Percentiles rank a stretch among this genome's conserved stretches.
Evolutionary conservation across 2,329 filamentous ascomycete species (phyloP).

Genomic region (Apiospora malaysiana): DNA sequence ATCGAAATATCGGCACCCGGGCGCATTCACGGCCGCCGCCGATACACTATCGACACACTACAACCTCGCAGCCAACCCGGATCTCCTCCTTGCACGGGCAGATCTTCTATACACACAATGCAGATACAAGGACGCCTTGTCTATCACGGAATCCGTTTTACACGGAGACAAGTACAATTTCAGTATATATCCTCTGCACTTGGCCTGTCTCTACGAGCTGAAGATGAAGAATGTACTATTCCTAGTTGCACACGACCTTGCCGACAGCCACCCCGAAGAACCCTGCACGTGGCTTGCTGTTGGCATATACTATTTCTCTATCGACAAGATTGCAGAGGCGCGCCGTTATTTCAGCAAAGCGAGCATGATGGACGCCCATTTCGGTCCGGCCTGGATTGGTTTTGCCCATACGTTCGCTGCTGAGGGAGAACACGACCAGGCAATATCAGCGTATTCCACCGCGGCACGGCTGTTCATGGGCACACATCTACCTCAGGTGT

Average conservation of each 20-base stretch:
- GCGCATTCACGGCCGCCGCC: constrained; percentile 81
- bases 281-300: constrained; percentile 94
- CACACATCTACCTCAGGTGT: constrained; percentile 93
- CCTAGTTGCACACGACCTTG: constrained; percentile 88
- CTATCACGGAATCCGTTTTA: constrained; percentile 83
- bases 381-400: constrained; percentile 96
- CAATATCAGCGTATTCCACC: constrained; percentile 96
- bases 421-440: constrained; percentile 97
- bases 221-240: constrained; percentile 87
- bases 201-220: constrained; percentile 90
- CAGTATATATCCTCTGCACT: constrained; percentile 84
- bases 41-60: constrained; percentile 95
- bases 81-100: constrained; percentile 87
- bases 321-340: constrained; percentile 88
- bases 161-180: constrained; percentile 89
- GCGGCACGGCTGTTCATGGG: constrained; percentile 95
- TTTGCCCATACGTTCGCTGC: constrained; percentile 98
- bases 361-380: constrained; percentile 96
- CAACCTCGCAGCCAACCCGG: constrained; percentile 82
- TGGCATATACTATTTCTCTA: constrained; percentile 91
- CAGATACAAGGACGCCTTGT: constrained; percentile 85
- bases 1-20: constrained; percentile 91
- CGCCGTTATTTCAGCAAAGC: constrained; percentile 97
- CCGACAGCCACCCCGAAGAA: constrained; percentile 89
- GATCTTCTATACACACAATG: constrained; percentile 95